A percentile compares a stretch with the other conserved stretches of the same genome.
phyloP scores from a whole-genome alignment of 345 rosid genomes.

The Corymbia maculata region DNA sequence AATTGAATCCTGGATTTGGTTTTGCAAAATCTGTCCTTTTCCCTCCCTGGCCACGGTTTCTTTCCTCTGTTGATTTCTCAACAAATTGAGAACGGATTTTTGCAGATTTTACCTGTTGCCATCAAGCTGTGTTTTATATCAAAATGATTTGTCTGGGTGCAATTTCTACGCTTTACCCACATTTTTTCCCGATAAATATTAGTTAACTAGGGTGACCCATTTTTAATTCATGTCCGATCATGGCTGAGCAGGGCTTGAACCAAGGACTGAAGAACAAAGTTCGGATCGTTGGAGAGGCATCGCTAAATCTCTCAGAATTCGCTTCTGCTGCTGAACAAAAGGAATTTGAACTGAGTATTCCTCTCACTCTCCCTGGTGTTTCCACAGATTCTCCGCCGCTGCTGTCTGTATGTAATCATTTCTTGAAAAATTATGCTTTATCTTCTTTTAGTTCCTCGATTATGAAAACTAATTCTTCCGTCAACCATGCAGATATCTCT shows the following conservation, averaged over 20 bases:
- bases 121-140: neutral
- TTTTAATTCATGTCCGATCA: neutral
- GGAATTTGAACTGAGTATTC: conserved; percentile 52
- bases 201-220: neutral
- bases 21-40: neutral
- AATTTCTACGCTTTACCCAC: neutral
- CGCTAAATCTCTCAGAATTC: conserved; percentile 53
- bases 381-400: conserved; percentile 14
- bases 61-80: neutral
- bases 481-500: conserved; percentile 51
- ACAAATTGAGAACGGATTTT: neutral
- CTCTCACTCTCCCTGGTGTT: conserved; percentile 27
- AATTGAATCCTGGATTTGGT: neutral
- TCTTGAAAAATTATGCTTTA: neutral
- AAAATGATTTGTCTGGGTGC: neutral
- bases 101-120: neutral
- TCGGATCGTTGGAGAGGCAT: conserved; percentile 43
- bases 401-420: conserved; percentile 36
- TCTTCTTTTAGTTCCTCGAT: neutral
- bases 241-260: conserved; percentile 42
- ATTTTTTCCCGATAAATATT: neutral
- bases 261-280: conserved; percentile 48
- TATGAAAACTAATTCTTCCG: neutral
- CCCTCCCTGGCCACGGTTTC: neutral
- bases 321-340: conserved; percentile 46